Percentiles rank a stretch among this genome's conserved stretches.
Conservation (phyloP, 2,329 filamentous ascomycete genomes). For the Triangularia verruculosa region DNA sequence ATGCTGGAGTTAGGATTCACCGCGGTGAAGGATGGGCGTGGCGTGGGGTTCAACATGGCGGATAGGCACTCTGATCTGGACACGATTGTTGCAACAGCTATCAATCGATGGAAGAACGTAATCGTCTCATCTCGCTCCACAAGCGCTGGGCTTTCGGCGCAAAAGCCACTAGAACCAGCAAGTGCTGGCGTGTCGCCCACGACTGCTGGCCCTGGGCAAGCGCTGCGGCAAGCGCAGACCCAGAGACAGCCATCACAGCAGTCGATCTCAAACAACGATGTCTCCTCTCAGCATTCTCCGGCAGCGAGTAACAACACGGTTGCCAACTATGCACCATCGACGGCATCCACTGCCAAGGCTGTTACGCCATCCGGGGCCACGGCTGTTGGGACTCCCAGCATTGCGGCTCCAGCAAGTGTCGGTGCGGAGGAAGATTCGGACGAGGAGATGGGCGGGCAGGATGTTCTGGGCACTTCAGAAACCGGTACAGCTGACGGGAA, state of each 20-base stretch:
- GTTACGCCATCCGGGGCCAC: not conserved
- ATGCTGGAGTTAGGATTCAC: slow-evolving; percentile 44
- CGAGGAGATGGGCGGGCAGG: slow-evolving; percentile 40
- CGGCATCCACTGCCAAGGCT: not conserved
- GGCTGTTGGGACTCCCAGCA: slow-evolving; percentile 1
- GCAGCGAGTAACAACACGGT: slow-evolving; percentile 18
- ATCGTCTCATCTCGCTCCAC: slow-evolving; percentile 50
- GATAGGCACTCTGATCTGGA: slow-evolving; percentile 53
- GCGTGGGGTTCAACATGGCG: slow-evolving; percentile 47
- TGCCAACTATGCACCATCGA: slow-evolving; percentile 3
- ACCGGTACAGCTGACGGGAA: not conserved
- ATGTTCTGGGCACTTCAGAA: slow-evolving; percentile 22
- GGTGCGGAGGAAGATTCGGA: slow-evolving; percentile 25
- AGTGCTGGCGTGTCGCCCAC: slow-evolving; percentile 8
- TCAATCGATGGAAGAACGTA: slow-evolving; percentile 61
- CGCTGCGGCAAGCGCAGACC: not conserved
- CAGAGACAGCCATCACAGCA: not conserved
- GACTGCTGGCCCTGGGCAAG: not conserved
- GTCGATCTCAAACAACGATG: not conserved
- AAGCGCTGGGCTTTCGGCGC: slow-evolving; percentile 46
- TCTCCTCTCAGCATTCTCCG: slow-evolving; percentile 21
- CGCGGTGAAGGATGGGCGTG: slow-evolving; percentile 33
- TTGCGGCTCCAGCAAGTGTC: not conserved
- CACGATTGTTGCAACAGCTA: slow-evolving; percentile 51
- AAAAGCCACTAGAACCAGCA: slow-evolving; percentile 44